Conservation (phyloP, 257 asterid genomes). For the Knoxia roxburghii region DNA sequence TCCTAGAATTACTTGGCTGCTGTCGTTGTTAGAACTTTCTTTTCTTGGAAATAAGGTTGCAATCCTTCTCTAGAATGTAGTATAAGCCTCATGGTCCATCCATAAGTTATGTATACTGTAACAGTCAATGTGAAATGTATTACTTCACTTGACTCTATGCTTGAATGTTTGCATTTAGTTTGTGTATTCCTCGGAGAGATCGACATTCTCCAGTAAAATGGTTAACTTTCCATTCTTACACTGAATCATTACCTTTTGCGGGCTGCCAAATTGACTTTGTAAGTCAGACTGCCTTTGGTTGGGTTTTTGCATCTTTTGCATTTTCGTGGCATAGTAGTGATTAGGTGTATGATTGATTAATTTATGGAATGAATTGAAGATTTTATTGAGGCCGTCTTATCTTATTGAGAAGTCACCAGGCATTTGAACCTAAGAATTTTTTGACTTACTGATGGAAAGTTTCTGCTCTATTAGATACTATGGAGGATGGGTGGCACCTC, state of each 20-base stretch:
- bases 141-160: background rate
- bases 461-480: constrained; percentile 52
- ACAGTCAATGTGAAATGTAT: background rate
- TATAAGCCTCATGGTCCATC: background rate
- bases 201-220: background rate
- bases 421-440: background rate
- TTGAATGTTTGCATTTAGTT: no score
- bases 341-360: background rate
- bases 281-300: background rate
- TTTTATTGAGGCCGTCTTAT: no score
- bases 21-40: background rate
- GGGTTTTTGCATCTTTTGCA: background rate
- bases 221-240: background rate
- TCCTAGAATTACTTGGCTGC: background rate
- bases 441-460: constrained; percentile 5
- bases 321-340: background rate
- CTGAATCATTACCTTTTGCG: background rate
- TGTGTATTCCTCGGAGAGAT: background rate
- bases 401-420: background rate
- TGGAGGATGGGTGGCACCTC: constrained; percentile 98
- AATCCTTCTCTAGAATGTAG: background rate
- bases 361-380: background rate
- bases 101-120: background rate
- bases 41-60: background rate
- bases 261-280: background rate